These are phyloP conservation scores for Neopestalotiopsis clavispora DNA, from an alignment of 2,329 filamentous ascomycete species.

Conservation along the genomic window DNA sequence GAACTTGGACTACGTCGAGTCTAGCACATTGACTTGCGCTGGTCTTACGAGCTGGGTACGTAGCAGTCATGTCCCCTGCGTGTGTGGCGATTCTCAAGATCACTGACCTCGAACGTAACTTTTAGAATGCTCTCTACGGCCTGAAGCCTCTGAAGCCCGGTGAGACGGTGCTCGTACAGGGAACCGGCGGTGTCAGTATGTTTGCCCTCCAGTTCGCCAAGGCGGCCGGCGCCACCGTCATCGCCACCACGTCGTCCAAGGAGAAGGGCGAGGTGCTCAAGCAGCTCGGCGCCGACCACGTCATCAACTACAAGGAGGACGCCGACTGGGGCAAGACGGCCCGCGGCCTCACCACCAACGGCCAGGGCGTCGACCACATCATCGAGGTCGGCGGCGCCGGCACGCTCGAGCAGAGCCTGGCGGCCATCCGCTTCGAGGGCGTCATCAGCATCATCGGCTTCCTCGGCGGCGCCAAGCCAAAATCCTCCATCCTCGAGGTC, in stretches of 20 bases:
- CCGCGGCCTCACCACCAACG: conserved; percentile 44
- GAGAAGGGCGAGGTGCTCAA: conserved; percentile 49
- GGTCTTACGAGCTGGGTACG: conserved; percentile 63
- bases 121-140: conserved; percentile 38
- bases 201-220: conserved; percentile 66
- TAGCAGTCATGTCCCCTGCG: conserved; percentile 58
- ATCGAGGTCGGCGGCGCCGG: conserved; percentile 52
- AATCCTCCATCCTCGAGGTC: conserved; percentile 58
- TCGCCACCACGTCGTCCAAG: conserved; percentile 52
- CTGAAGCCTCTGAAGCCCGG: conserved; percentile 57
- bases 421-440: conserved; percentile 50
- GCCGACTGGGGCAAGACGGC: conserved; percentile 51
- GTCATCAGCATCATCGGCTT: conserved; percentile 50
- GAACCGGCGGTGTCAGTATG: conserved; percentile 72
- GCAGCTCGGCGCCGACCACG: conserved; percentile 53
- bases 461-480: conserved; percentile 46
- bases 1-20: conserved; percentile 58
- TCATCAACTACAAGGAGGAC: conserved; percentile 55
- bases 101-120: neutral
- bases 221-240: conserved; percentile 52
- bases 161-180: conserved; percentile 67
- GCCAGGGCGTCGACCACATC: conserved; percentile 51
- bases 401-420: conserved; percentile 50
- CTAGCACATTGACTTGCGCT: conserved; percentile 63
- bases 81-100: neutral